Percentiles rank a stretch among this genome's conserved stretches.
These are phyloP conservation scores for Phaeomoniella chlamydospora DNA, from an alignment of 2,329 filamentous ascomycete genomes.

Conservation along the genomic window DNA sequence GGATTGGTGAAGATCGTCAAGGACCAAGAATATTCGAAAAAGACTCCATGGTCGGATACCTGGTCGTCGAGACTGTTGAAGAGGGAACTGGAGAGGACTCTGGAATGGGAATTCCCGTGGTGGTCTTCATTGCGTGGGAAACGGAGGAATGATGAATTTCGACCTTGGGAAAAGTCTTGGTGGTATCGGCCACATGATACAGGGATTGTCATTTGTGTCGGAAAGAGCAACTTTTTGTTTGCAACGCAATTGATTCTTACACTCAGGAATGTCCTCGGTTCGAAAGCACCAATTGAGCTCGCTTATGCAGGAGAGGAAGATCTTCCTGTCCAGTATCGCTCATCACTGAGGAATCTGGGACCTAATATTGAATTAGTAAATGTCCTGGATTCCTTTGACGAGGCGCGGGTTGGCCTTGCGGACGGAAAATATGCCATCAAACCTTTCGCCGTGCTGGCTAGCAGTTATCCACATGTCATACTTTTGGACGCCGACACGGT, in stretches of 20 bases:
- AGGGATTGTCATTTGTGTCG: slow-evolving; percentile 7
- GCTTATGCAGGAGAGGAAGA: slow-evolving; percentile 7
- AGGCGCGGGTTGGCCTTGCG: slow-evolving; percentile 4
- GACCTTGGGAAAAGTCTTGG: neutral
- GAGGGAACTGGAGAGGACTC: neutral
- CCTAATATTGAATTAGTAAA: slow-evolving; percentile 5
- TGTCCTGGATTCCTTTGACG: slow-evolving; percentile 6
- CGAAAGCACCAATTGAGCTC: slow-evolving; percentile 6
- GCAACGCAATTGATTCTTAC: slow-evolving; percentile 6
- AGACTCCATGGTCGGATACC: too few species aligned
- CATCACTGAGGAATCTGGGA: slow-evolving; percentile 2
- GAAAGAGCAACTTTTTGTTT: slow-evolving; percentile 6
- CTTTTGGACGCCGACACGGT: slow-evolving; percentile 9
- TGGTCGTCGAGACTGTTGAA: too few species aligned
- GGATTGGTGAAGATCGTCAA: neutral
- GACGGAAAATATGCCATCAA: slow-evolving; percentile 8
- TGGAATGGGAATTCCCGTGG: neutral
- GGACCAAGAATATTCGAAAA: neutral
- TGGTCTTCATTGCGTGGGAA: too few species aligned
- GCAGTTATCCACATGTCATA: slow-evolving; percentile 6
- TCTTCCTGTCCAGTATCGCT: slow-evolving; percentile 3
- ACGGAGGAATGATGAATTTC: neutral
- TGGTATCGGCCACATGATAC: neutral
- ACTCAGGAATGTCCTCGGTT: slow-evolving; percentile 6
- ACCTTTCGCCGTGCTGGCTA: slow-evolving; percentile 9